These are phyloP conservation scores for Knoxia roxburghii DNA, from an alignment of 257 asterid species.

Conservation along the genomic window DNA sequence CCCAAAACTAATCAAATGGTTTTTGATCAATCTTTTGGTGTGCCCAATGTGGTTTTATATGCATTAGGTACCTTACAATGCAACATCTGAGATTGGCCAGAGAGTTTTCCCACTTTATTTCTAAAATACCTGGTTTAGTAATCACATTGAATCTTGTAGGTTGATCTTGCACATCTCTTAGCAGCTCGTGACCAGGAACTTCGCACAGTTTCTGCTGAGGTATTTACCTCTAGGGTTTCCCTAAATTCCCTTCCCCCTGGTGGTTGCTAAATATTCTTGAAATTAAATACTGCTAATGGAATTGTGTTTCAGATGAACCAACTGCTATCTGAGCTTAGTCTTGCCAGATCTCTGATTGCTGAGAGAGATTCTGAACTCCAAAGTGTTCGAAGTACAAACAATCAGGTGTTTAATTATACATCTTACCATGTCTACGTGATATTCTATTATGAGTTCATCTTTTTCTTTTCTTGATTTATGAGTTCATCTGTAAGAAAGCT, in stretches of 20 bases:
- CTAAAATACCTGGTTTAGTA: neutral
- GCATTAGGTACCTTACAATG: neutral
- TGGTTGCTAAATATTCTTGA: neutral
- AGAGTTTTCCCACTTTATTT: neutral
- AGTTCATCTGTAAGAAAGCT: neutral
- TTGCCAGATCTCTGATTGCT: conserved; percentile 87
- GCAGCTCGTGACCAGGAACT: conserved; percentile 97
- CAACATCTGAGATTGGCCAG: neutral
- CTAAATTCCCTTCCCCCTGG: neutral
- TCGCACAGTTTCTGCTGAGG: conserved; percentile 96
- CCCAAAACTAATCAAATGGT: neutral
- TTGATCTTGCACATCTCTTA: conserved; percentile 89
- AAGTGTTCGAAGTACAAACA: conserved; percentile 65
- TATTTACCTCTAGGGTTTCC: conserved; percentile 16
- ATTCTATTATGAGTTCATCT: neutral
- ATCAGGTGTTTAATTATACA: conserved; percentile 57
- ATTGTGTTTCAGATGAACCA: conserved; percentile 74
- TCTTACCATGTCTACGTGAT: neutral
- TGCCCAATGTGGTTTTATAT: neutral
- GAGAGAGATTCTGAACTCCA: conserved; percentile 90
- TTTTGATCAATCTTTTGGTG: neutral
- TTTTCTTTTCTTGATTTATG: too few relatives aligned
- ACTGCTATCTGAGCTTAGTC: conserved; percentile 82
- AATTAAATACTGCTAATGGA: neutral
- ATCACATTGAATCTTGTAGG: conserved; percentile 45